Evolutionary conservation across 148 eudicot species (phyloP), one percentile per base, ranked within the genome.

Genomic region (Rhododendron vialii): DNA sequence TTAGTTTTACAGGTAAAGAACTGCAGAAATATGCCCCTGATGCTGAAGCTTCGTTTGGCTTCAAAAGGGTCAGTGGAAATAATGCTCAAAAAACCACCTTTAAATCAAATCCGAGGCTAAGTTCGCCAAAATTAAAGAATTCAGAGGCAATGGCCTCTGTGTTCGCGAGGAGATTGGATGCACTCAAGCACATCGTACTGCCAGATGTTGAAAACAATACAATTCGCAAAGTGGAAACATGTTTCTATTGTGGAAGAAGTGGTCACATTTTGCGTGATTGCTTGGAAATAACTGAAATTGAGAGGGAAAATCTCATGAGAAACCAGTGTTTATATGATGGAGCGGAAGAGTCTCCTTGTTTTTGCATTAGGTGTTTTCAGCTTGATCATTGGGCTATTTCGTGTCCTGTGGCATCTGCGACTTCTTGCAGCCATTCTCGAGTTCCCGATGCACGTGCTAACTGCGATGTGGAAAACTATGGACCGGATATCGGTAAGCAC

Each of bases 301-400:
- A 93, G 78, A 82, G 86, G 36, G 88, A 88, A 74, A 83, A 83
- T 82, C 76, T 71, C 76, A 71, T 71, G 2, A 71, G 76, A 71
- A 33, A 71, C 18, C 14, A 71, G 76, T 13, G 82, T 65, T 63
- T 71, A 1, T 61, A 78, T 81, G 85, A 50, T 26, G 89, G 87
- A 63, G 86, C 83, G 3, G 91, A 89, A 86, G 92, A 82, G 73
- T 82, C 89, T 48, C 69, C 61, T 82, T 86, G 83, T 86, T 84
- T 92, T 59, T 93, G 95, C 92, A 87, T 93, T 83, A 88, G 85
- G 84, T 93, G 95, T 82, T 89, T 92, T 86, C 89, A 86, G 90
- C 87, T 86, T 33, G 90, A 87, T 79, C 95, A 93, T 84, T 93
- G 93, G 95, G 95, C 95, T 84, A 84, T 82, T 85, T 78, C 90